These are phyloP conservation scores for Aureococcus anophagefferens DNA, from an alignment of 108 stramenopile genomes.

Conservation along the genomic window DNA sequence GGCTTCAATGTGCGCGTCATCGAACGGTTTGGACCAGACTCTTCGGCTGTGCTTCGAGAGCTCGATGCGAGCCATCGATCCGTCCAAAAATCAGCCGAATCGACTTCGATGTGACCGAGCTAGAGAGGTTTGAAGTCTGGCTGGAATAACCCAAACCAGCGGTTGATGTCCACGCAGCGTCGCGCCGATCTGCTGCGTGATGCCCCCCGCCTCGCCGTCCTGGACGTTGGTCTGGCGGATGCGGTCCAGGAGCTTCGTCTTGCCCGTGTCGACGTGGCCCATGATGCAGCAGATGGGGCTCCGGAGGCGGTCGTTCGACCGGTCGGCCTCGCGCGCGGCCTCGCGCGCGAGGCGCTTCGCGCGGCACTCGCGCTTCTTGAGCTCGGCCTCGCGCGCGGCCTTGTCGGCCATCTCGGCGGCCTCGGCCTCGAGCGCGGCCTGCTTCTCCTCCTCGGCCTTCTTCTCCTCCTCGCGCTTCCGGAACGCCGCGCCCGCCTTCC, in stretches of 20 bases:
- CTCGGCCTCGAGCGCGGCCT: slow-evolving; percentile 58
- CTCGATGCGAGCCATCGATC: too few species aligned
- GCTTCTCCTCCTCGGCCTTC: slow-evolving; percentile 31
- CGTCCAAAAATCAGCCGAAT: too few species aligned
- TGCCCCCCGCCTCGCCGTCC: slow-evolving; percentile 98
- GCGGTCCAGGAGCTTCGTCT: slow-evolving; percentile 97
- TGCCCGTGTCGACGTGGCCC: slow-evolving; percentile 99
- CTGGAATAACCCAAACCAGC: too few species aligned
- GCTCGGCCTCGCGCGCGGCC: slow-evolving; percentile 37
- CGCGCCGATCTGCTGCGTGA: slow-evolving; percentile 99
- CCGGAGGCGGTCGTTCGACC: slow-evolving; percentile 77
- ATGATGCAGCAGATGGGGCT: slow-evolving; percentile 96
- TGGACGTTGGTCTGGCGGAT: slow-evolving; percentile 98
- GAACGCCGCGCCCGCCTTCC: slow-evolving; percentile 58
- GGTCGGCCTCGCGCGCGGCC: slow-evolving; percentile 64
- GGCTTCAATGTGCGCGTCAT: too few species aligned
- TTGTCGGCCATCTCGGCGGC: slow-evolving; percentile 49
- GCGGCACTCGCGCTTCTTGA: slow-evolving; percentile 2
- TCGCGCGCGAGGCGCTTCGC: slow-evolving; percentile 47
- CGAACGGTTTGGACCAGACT: too few species aligned
- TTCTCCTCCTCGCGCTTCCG: slow-evolving; percentile 56
- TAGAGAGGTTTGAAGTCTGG: too few species aligned
- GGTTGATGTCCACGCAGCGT: too few species aligned
- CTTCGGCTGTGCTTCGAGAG: too few species aligned
- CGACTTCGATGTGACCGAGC: too few species aligned